Conservation (phyloP, 225 moss, liverwort and hornwort genomes). For the Pleurozium schreberi region DNA sequence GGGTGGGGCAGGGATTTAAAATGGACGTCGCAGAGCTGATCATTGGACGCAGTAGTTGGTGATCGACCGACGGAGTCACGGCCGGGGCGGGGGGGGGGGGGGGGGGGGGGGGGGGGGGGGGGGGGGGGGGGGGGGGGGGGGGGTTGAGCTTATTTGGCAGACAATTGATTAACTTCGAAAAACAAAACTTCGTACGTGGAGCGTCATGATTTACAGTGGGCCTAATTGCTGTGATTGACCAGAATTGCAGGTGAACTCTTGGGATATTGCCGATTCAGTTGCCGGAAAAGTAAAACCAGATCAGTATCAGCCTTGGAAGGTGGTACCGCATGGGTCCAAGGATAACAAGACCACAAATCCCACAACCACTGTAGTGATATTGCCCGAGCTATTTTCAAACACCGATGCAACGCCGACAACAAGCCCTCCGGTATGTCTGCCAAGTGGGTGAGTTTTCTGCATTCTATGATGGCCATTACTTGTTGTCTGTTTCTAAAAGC, state of each 20-base stretch:
- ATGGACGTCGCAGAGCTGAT: neutral
- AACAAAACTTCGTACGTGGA: neutral
- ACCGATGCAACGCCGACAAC: slow-evolving; percentile 30
- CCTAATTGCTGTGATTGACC: neutral
- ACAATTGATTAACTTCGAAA: neutral
- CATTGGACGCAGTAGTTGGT: neutral
- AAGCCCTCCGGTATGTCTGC: slow-evolving; percentile 50
- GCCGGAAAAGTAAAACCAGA: slow-evolving; percentile 62
- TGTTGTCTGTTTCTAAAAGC: neutral
- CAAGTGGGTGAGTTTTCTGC: neutral
- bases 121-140: too few relatives aligned
- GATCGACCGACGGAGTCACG: neutral
- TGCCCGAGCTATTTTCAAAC: slow-evolving; percentile 55
- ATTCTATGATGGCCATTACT: neutral
- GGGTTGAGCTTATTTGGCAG: neutral
- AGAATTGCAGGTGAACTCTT: slow-evolving; percentile 69
- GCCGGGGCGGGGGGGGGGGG: neutral
- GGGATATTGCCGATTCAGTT: slow-evolving; percentile 82
- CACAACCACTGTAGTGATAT: slow-evolving; percentile 48
- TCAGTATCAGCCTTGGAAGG: slow-evolving; percentile 71
- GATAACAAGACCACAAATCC: slow-evolving; percentile 47
- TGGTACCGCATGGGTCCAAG: slow-evolving; percentile 39
- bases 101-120: neutral
- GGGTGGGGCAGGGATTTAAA: neutral
- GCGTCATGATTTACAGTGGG: neutral